Base-by-base conservation (phyloP, 2,329 filamentous ascomycete genomes). In the Penicillium sp. region DNA sequence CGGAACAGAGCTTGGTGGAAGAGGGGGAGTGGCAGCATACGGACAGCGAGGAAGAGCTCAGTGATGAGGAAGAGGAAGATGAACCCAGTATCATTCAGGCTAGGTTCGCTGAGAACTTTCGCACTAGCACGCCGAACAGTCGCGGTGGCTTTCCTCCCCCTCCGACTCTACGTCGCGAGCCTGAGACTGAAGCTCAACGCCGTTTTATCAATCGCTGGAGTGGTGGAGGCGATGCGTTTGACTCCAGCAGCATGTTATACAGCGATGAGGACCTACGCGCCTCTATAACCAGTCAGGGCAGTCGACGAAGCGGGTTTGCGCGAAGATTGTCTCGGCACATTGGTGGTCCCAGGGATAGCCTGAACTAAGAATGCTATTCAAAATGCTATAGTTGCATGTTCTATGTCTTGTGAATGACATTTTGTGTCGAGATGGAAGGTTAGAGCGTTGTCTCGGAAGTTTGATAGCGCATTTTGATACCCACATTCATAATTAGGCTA, bases 11-110 rank as follows among this genome's bases (percentile, higher is more conserved):
- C 6, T 65, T 56, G 9, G 70, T 67, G 27, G 82, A 84, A 64
- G 83, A 79, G 23, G 79, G 75, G 26, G 82, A 83, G 62, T 91
- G 90, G 74, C 88, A 91, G 75, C 88, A 91, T 68, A 91, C 88
- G 8, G 88, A 91, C 72, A 88, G 87, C 2, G 88, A 90, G 61
- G 86, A 79, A 8, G 85, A 86, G 47, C 81, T 79, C 57, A 75
- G 75, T 45, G 74, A 76, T 9, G 72, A 77, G 29, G 65, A 67
- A 16, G 73, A 75, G 23, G 75, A 42, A 16, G 41, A 76, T 6
- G 71, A 76, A 10, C 51, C 51, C 18, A 63, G 61, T 45, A 59
- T 68, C 34, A 45, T 61, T 4, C 64, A 61, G 16, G 61, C 64
- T 36, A 65, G 62, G 5, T 68, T 68, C 30, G 52, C 60, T 4